Percentiles rank a stretch among this genome's conserved stretches.
Conservation (phyloP, 257 asterid species). For the Solanum infundibuliforme region DNA sequence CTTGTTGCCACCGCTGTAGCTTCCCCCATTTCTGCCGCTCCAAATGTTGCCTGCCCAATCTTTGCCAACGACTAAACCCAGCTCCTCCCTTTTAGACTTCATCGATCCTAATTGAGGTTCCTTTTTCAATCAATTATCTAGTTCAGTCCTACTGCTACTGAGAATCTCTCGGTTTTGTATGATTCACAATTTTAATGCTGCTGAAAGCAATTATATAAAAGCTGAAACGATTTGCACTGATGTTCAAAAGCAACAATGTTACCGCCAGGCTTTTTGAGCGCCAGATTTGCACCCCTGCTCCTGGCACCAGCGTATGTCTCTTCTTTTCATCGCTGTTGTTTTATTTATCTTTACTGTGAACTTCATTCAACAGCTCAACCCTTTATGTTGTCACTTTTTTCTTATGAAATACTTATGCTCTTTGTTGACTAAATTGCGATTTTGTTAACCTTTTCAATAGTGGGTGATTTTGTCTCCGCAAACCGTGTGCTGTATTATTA, state of each 20-base stretch:
- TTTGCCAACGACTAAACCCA: background rate
- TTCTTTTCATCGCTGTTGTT: background rate
- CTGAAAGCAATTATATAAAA: background rate
- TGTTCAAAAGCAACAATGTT: constrained; percentile 91
- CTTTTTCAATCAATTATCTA: background rate
- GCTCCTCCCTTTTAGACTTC: background rate
- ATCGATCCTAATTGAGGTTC: background rate
- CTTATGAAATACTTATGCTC: background rate
- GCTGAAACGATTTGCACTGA: constrained; percentile 9
- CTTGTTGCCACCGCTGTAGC: background rate
- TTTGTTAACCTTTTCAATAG: background rate
- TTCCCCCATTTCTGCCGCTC: background rate
- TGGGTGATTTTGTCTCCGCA: background rate
- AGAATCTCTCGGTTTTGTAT: background rate
- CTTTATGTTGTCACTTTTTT: background rate
- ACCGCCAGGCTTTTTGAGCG: constrained; percentile 97
- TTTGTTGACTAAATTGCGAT: no score
- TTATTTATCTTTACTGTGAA: background rate
- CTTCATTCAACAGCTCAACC: background rate
- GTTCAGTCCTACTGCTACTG: background rate
- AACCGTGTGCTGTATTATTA: background rate
- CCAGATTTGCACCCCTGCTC: constrained; percentile 82
- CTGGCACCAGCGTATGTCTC: constrained; percentile 73
- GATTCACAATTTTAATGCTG: background rate
- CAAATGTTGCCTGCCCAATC: background rate